Base-by-base conservation (phyloP, 208 protist species). In the Crithidia sp. region DNA sequence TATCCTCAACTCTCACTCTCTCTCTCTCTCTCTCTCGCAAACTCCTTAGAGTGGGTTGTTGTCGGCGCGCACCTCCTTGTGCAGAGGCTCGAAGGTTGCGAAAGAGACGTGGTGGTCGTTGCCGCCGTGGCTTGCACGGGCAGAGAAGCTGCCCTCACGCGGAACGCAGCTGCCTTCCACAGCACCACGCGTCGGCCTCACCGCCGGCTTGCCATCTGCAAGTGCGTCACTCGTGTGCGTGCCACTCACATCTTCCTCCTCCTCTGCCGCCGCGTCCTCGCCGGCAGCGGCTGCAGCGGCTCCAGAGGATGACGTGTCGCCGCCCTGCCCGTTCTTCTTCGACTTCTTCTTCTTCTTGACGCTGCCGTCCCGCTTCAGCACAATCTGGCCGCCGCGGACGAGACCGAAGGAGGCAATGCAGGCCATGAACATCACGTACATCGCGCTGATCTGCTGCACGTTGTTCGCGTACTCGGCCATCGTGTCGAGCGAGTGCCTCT, bases 391-490 rank as follows among this genome's bases (percentile, higher is more conserved):
- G 17, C 81, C 84, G 14, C 76, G 81, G 63, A 93, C 82, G 37
- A 93, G 75, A 17, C 82, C 79, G 4, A 95, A 36, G 9, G 90
- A 90, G 13, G 90, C 87, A 47, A 91, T 63, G 14, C 82, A 79
- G 7, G 90, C 83, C 85, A 91, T 85, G 71, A 93, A 86, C 87
- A 95, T 91, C 16, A 93, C 88, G 70, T 93, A 95, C 70, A 91
- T 79, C 9, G 88, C 88, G 10, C 77, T 77, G 77, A 93, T 89
- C 62, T 89, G 81, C 74, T 92, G 80, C 13, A 93, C 81, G 50
- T 91, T 87, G 66, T 89, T 83, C 7, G 90, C 90, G 67, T 84
- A 92, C 39, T 69, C 71, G 40, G 78, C 64, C 66, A 88, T 63
- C 57, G 72, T 67, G 54, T 74, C 59, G 5, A 73, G 71, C 3